Percentiles rank a stretch among this genome's conserved stretches.
phyloP scores from a whole-genome alignment of 306 rosid genomes.

The Corylus avellana region DNA sequence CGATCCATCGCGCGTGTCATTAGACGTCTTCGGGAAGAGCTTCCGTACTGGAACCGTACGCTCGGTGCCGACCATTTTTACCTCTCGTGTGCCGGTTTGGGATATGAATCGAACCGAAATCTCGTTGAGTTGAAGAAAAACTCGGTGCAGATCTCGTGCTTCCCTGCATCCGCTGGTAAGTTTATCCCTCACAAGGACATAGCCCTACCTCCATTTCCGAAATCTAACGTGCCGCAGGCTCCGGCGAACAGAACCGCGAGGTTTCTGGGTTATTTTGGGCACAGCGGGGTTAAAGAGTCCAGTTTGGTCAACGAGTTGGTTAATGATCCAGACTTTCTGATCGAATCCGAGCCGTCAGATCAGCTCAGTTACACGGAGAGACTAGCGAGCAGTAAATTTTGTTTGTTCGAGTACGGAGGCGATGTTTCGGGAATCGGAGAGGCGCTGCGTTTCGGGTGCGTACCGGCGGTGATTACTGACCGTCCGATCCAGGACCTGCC shows the following conservation, averaged over 20 bases:
- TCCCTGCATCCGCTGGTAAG: slow-evolving; percentile 38
- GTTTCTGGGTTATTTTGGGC: slow-evolving; percentile 34
- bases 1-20: slow-evolving; percentile 54
- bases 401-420: slow-evolving; percentile 46
- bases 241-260: slow-evolving; percentile 7
- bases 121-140: slow-evolving; percentile 70
- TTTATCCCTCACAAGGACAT: slow-evolving; percentile 75
- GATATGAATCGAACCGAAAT: slow-evolving; percentile 44
- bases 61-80: slow-evolving; percentile 84
- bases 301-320: slow-evolving; percentile 25
- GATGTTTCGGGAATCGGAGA: slow-evolving; percentile 53
- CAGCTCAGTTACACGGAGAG: slow-evolving; percentile 19
- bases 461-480: slow-evolving; percentile 57
- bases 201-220: slow-evolving; percentile 38
- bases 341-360: slow-evolving; percentile 42
- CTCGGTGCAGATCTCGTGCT: slow-evolving; percentile 66
- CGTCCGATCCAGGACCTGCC: slow-evolving; percentile 57
- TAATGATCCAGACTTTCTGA: slow-evolving; percentile 30
- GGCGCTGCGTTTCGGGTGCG: slow-evolving; percentile 60
- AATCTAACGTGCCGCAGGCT: slow-evolving; percentile 8
- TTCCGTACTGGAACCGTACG: slow-evolving; percentile 78
- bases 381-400: slow-evolving; percentile 40
- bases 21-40: slow-evolving; percentile 29
- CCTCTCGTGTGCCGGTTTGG: slow-evolving; percentile 49
- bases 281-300: slow-evolving; percentile 21